These are phyloP conservation scores for Starmerella roubikii DNA, from an alignment of 805 yeast genomes.

Conservation along the genomic window DNA sequence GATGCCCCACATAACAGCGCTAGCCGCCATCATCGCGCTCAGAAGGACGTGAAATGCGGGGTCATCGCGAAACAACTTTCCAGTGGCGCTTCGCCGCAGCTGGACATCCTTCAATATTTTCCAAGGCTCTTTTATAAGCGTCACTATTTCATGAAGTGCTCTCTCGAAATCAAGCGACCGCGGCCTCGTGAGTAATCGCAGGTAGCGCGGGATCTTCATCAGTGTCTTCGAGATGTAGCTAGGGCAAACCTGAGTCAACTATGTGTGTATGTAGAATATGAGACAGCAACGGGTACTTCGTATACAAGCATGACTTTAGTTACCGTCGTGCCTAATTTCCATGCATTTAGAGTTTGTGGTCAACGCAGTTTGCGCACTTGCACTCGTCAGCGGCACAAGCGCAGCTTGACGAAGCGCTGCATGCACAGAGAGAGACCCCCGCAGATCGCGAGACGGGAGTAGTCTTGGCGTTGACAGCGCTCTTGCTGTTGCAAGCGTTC, in stretches of 20 bases:
- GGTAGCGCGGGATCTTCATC: slow-evolving; percentile 22
- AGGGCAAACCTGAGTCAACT: neutral
- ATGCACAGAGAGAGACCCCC: slow-evolving; percentile 15
- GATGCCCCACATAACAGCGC: slow-evolving; percentile 85
- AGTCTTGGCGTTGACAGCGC: neutral
- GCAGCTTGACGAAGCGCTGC: slow-evolving; percentile 13
- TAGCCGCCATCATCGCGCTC: slow-evolving; percentile 47
- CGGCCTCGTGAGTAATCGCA: slow-evolving; percentile 45
- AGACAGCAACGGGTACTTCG: neutral
- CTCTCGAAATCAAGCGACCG: slow-evolving; percentile 82
- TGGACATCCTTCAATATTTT: slow-evolving; percentile 71
- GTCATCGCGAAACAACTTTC: slow-evolving; percentile 81
- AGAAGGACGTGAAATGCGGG: slow-evolving; percentile 73
- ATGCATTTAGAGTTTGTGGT: slow-evolving; percentile 13
- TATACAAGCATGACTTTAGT: too few relatives aligned
- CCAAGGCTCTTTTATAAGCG: slow-evolving; percentile 59
- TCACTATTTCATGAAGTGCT: slow-evolving; percentile 80
- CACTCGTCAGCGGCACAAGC: slow-evolving; percentile 14
- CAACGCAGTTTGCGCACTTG: slow-evolving; percentile 14
- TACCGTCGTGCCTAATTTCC: too few relatives aligned
- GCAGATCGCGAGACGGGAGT: slow-evolving; percentile 6
- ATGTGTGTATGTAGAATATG: neutral
- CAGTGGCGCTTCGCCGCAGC: slow-evolving; percentile 66
- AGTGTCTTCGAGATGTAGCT: neutral
- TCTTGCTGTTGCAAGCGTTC: slow-evolving; percentile 8